Base-by-base conservation (phyloP, 129 eudicot genomes). In the Scalesia atractyloides region DNA sequence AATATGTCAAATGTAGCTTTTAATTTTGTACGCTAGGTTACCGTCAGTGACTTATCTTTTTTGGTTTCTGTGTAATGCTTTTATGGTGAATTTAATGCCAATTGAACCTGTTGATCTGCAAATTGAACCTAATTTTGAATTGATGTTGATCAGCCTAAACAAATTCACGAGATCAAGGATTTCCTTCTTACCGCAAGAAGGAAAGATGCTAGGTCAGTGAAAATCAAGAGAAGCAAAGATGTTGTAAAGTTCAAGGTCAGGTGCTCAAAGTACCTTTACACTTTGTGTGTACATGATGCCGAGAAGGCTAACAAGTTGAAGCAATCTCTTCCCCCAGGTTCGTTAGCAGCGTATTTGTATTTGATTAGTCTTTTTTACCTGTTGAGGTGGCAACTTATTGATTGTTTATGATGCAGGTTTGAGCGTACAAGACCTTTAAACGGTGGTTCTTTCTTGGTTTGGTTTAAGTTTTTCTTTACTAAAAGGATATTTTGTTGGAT, bases 311-410 rank as follows among this genome's bases (percentile, higher is more conserved):
- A 82, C 37, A 82, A 82, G 80, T 56, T 82, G 77, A 82, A 82
- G 77, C 86, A 82, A 41, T 82, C 86, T 47, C 86, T 82, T 78
- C 86, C 86, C 5, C 86, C 86, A 73, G 83, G 83, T 82, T 60
- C 14, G 44, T 60, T 68, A 26, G 54, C 64, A 19, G 52, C 1
- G 7, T 2, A 30, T 4, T 22, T 6, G 7, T 2, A 30, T 4
- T 22, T 6, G 15, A 14, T 58, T 1, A 6, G 67, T 14, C 33
- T 61, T 37, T 44, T 19, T 26, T 50, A 2, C 44, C 6, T 30
- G 43, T 30, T 6, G 43, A 30, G 20, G 14, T 60, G 18, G 66
- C 15, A 13, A 41, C 11, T 60, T 26, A 30, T 14, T 30, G 43
- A 14, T 60, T 14, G 11, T 2, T 1, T 30, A 60, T 13, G 19